Evolutionary conservation across 1,284 basidiomycete genomes (phyloP), one percentile per base, ranked within the genome.

Genomic region (Ceratobasidium sp.): DNA sequence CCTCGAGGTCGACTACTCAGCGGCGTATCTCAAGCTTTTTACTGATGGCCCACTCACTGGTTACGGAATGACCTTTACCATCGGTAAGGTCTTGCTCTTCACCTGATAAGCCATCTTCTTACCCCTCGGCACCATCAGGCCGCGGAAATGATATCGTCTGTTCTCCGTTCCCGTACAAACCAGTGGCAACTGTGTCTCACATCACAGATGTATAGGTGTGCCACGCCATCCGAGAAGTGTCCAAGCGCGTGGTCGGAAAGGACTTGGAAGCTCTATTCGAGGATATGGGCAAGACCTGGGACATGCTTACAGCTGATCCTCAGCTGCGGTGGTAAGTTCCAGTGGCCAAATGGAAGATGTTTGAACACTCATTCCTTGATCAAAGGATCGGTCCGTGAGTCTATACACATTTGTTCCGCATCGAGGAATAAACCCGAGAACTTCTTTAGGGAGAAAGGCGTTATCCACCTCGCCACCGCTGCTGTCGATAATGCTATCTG

Each of bases 51-150:
- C 77, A 29, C 89, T 96, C 59, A 87, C 90, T 71, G 95, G 95
- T 36, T 90, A 95, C 79, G 96, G 96, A 65, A 96, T 97, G 95
- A 97, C 96, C 9, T 98, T 98, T 82, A 97, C 96, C 19, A 97
- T 96, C 79, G 96, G 96, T 7, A n/a, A 22, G 57, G 33, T 60
- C 44, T 36, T n/a, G 15, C 36, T 4, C 11, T 41, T 57, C 56
- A n/a, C 36, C 36, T 60, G 33, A 19, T 60, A 5, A 44, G 19
- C 33, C 19, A 17, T n/a, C 19, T 41, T 44, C 57, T 60, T 41
- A 60, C 57, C 57, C 33, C 44, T 41, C n/a, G 57, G n/a, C 56
- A 59, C 19, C 57, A 41, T 11, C 31, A 60, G 57, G 57, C 33
- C 90, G 95, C 53, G 96, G 95, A 31, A 98, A 96, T 81, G 96